Evolutionary conservation across 2,329 filamentous ascomycete species (phyloP).

Genomic region (Ophioceras dolichostomum): DNA sequence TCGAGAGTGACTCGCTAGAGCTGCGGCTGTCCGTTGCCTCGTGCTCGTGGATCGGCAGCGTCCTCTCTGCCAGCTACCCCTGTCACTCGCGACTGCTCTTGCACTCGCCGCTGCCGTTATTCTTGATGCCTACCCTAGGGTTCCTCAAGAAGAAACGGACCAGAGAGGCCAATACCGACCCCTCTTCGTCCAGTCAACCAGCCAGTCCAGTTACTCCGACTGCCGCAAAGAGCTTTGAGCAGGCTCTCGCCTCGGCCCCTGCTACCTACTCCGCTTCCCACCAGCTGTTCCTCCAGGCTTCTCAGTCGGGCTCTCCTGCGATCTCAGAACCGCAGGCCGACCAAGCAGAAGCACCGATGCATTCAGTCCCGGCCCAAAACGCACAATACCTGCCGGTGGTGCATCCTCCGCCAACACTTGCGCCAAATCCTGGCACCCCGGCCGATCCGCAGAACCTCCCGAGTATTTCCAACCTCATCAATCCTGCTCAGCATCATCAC

Average conservation of each 20-base stretch:
- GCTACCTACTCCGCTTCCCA: constrained; percentile 6
- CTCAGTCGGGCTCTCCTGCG: constrained; percentile 8
- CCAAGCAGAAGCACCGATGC: constrained; percentile 16
- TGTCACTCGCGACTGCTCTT: background rate
- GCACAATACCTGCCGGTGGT: constrained; percentile 17
- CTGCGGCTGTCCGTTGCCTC: no score
- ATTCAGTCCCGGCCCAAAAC: constrained; percentile 13
- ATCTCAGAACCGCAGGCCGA: constrained; percentile 18
- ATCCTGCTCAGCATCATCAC: constrained; percentile 42
- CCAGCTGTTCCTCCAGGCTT: no score
- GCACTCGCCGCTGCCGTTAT: background rate
- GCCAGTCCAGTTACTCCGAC: constrained; percentile 51
- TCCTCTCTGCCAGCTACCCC: background rate
- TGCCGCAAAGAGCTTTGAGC: constrained; percentile 37
- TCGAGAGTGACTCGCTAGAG: background rate
- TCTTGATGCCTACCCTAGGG: constrained; percentile 79
- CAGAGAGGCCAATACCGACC: constrained; percentile 72
- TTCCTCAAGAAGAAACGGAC: constrained; percentile 98
- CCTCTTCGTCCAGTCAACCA: constrained; percentile 52
- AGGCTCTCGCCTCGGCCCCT: constrained; percentile 16
- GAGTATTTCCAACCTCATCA: constrained; percentile 75
- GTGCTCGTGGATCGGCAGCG: no score
- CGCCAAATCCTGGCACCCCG: no score
- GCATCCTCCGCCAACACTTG: constrained; percentile 15
- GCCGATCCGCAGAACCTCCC: constrained; percentile 62